Conservation (phyloP, 768 basidiomycete genomes). For the Rossbeevera mucosa region DNA sequence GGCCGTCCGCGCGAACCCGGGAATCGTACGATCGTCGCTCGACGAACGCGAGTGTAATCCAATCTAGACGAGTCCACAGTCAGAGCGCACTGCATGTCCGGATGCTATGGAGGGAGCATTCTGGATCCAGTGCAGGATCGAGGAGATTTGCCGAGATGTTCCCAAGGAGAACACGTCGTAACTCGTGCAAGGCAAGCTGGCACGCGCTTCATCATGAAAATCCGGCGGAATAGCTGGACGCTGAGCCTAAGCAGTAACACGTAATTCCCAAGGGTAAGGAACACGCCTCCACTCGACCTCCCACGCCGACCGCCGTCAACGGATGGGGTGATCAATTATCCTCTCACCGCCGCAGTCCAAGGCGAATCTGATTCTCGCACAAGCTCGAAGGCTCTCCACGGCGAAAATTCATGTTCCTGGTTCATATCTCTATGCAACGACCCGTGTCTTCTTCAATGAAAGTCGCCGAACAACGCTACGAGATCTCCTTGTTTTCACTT, state of each 20-base stretch:
- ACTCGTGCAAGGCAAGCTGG: conserved; percentile 1
- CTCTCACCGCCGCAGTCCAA: conserved; percentile 1
- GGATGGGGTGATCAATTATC: conserved; percentile 8
- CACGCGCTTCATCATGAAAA: conserved; percentile 17
- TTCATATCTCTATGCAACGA: conserved; percentile 4
- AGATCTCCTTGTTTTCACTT: neutral
- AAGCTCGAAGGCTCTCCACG: conserved; percentile 4
- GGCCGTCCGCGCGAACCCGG: conserved; percentile 8
- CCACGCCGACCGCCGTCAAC: conserved; percentile 8
- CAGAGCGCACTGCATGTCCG: neutral
- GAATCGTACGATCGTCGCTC: conserved; percentile 12
- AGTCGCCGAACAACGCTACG: neutral
- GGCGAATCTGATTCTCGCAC: conserved; percentile 9
- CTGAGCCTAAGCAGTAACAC: conserved; percentile 1
- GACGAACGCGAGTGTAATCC: conserved; percentile 1
- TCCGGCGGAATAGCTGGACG: conserved; percentile 19
- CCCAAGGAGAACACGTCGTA: conserved; percentile 22
- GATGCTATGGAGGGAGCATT: conserved; percentile 1
- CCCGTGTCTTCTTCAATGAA: neutral
- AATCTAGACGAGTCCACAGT: neutral
- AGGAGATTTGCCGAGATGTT: conserved; percentile 24
- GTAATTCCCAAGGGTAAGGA: conserved; percentile 11
- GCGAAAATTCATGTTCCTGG: conserved; percentile 11
- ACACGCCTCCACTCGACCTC: conserved; percentile 5
- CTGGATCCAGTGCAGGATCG: neutral